Percentiles rank a stretch among this genome's conserved stretches.
Conservation (phyloP, 345 rosid species). For the Eucalyptus sp. region DNA sequence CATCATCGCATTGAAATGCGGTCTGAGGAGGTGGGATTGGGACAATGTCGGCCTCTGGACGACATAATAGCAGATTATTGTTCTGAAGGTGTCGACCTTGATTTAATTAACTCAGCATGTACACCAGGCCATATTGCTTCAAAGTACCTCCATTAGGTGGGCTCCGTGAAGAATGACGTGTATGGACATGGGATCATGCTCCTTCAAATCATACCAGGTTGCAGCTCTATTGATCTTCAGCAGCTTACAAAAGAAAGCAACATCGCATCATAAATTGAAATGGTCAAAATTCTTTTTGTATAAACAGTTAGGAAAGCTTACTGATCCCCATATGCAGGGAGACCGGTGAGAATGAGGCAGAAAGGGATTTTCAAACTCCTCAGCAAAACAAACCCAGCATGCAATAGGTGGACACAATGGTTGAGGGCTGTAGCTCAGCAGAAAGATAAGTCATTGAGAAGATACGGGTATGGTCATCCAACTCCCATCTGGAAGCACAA, state of each 20-base stretch:
- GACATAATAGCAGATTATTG: neutral
- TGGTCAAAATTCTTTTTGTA: neutral
- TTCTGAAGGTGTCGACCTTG: neutral
- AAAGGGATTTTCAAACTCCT: neutral
- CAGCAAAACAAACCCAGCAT: neutral
- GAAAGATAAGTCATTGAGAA: neutral
- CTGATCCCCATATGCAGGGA: neutral
- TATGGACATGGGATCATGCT: neutral
- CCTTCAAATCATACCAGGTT: neutral
- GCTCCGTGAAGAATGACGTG: neutral
- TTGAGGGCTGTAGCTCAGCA: neutral
- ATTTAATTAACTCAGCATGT: neutral
- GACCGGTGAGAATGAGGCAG: neutral
- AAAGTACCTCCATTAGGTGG: neutral
- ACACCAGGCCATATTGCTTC: neutral
- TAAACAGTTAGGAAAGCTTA: neutral
- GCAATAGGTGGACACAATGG: neutral
- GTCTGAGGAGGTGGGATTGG: neutral
- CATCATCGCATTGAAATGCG: neutral
- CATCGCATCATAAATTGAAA: neutral
- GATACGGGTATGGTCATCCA: neutral
- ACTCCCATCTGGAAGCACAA: neutral
- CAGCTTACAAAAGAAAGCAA: neutral
- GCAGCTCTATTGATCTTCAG: neutral
- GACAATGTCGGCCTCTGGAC: neutral